A percentile compares a stretch with the other conserved stretches of the same genome.
These are phyloP conservation scores for Solidago caesia DNA, from an alignment of 129 eudicot species.

Conservation along the genomic window DNA sequence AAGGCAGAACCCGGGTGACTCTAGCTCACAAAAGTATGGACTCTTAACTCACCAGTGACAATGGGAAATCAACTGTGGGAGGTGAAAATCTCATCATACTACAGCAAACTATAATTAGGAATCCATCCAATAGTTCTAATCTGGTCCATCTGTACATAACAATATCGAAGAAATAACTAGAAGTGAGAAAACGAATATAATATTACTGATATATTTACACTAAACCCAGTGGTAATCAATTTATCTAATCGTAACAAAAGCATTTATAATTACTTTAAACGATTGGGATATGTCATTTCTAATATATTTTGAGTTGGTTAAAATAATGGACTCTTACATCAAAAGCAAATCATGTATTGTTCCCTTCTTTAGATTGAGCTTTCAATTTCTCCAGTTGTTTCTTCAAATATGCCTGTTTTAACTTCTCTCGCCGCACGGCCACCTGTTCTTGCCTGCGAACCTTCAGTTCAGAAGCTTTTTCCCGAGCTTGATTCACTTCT, in stretches of 20 bases:
- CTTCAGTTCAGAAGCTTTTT: slow-evolving; percentile 68
- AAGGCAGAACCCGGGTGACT: too few species aligned
- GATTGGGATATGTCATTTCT: not conserved
- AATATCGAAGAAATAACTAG: not conserved
- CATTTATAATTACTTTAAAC: not conserved
- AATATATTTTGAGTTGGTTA: slow-evolving; percentile 8
- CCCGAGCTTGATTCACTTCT: slow-evolving; percentile 83
- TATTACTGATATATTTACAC: slow-evolving; percentile 1
- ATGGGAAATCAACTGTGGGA: not conserved
- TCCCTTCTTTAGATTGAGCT: slow-evolving; percentile 58
- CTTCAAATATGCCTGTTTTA: slow-evolving; percentile 72
- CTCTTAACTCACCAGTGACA: not conserved
- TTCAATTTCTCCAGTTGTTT: slow-evolving; percentile 72
- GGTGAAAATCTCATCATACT: not conserved
- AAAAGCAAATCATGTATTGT: slow-evolving; percentile 33
- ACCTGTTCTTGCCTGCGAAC: slow-evolving; percentile 72
- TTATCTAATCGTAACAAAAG: not conserved
- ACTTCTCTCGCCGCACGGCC: slow-evolving; percentile 67
- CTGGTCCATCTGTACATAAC: not conserved
- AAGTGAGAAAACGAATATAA: not conserved
- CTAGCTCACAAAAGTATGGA: not conserved
- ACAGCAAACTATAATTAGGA: not conserved
- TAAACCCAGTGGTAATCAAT: not conserved
- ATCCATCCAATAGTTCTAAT: not conserved
- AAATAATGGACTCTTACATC: slow-evolving; percentile 18